These are phyloP conservation scores for Bacidia rubella DNA, from an alignment of 495 filamentous ascomycete genomes.

Conservation along the genomic window DNA sequence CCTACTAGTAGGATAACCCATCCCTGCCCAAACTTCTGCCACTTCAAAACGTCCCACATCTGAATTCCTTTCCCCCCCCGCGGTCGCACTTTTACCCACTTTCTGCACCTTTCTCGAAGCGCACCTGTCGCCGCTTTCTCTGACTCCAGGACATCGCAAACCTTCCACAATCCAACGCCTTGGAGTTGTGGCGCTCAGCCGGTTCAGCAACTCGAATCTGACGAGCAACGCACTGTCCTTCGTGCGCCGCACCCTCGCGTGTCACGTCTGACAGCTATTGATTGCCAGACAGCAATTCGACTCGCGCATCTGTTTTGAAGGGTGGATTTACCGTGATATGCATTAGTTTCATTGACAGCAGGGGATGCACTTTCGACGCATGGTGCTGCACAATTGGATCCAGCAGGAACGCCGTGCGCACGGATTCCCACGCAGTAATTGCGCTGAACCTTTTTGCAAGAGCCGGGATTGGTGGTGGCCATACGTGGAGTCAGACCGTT, in stretches of 20 bases:
- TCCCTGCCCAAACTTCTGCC: background rate
- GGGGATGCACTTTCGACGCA: background rate
- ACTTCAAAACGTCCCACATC: conserved; percentile 2
- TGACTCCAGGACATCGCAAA: background rate
- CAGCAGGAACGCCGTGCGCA: background rate
- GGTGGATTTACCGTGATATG: background rate
- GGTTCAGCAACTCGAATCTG: background rate
- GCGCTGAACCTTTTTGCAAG: background rate
- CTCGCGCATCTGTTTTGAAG: background rate
- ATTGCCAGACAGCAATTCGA: background rate
- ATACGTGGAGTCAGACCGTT: background rate
- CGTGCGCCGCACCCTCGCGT: background rate
- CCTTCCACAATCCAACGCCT: background rate
- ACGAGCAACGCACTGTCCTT: background rate
- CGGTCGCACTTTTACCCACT: conserved; percentile 14
- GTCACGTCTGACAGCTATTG: background rate
- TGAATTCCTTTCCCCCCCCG: conserved; percentile 11
- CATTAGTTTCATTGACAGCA: background rate
- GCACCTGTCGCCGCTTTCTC: conserved; percentile 11
- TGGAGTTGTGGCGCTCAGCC: background rate
- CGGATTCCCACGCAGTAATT: background rate
- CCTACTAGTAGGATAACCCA: conserved; percentile 9
- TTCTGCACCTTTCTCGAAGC: conserved; percentile 13
- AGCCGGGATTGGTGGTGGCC: background rate
- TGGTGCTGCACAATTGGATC: background rate